Evolutionary conservation across 169 alveolate species (phyloP), one percentile per base, ranked within the genome.

Genomic region (Nephromyces sp.): DNA sequence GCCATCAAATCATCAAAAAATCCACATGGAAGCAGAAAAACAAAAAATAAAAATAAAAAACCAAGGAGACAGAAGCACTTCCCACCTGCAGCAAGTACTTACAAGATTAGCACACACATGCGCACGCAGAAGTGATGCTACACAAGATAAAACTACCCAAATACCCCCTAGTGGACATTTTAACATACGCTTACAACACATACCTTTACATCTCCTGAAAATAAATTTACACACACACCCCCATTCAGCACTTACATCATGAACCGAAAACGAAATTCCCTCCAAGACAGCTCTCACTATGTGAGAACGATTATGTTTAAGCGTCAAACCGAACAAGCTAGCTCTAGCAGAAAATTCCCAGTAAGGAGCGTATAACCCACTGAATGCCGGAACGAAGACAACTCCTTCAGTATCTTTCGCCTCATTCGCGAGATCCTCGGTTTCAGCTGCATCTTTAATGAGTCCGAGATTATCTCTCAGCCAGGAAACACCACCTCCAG

Each of bases 291-390:
- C 94, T 70, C 97, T 74, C 21, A 89, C 80, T 30, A 94, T 85
- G 73, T 94, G 97, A 1, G 84, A 90, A 57, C 84, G 83, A 1
- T 80, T 81, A 1, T 96, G 89, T 75, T 86, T 84, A 57, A 81
- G 87, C 57, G 95, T 87, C 84, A 94, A 74, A 0, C 98, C 98
- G 52, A 83, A 69, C 15, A 94, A 85, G 25, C 86, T 72, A n/a
- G 95, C 98, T 68, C 94, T 72, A 0, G 97, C 97, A 57, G 90
- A 91, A n/a, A 86, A 76, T 29, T 91, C 74, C 98, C 98, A 94
- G 72, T 93, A 84, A n/a, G 98, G 98, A 22, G 97, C 94, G 70
- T 85, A 91, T 29, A 92, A 78, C 3, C 98, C 98, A 61, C 91
- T 80, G 69, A 94, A 92, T 8, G 97, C 94, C 25, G 98, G 97